Evolutionary conservation across 768 basidiomycete genomes (phyloP), one percentile per base, ranked within the genome.

Genomic region (Lactarius evosmus): DNA sequence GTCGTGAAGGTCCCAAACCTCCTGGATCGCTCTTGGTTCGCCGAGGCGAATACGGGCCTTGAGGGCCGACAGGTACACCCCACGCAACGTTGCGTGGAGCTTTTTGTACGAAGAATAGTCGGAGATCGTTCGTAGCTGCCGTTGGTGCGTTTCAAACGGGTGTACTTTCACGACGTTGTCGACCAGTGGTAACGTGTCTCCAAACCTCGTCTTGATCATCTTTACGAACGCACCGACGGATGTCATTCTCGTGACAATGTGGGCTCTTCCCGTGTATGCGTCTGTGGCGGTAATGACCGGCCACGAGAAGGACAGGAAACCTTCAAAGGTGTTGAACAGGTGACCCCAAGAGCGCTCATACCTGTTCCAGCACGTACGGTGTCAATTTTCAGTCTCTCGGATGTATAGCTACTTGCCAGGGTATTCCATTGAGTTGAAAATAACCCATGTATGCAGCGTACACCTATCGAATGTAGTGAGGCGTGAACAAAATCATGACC

Each of bases 131-230:
- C 90, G 85, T 41, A 91, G 78, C 59, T 85, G 88, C n/a, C 90
- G 81, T 30, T 81, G 82, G 4, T 79, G 70, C 1, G 81, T 85
- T 72, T 93, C 91, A 67, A 89, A 88, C 0, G 91, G 88, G 0
- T 75, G 76, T 32, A 93, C 77, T 68, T 80, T 79, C 41, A 91
- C 80, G 62, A 92, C 83, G 66, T 91, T 90, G 56, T 90, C 86
- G 2, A 87, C 83, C 62, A 84, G 78, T 14, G 87, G 86, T 22
- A 93, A 77, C 1, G 82, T 85, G 74, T 92, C 91, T 56, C 90
- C 89, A 69, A 87, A 92, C 88, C 90, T 82, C 2, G 88, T 89
- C 76, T 89, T 89, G 70, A 93, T 85, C 91, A 93, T 93, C 76
- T 87, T 89, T 54, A 91, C 74, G 69, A 93, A 93, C 1, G 89